These are phyloP conservation scores for Nephelium lappaceum DNA, from an alignment of 345 rosid genomes.

Conservation along the genomic window DNA sequence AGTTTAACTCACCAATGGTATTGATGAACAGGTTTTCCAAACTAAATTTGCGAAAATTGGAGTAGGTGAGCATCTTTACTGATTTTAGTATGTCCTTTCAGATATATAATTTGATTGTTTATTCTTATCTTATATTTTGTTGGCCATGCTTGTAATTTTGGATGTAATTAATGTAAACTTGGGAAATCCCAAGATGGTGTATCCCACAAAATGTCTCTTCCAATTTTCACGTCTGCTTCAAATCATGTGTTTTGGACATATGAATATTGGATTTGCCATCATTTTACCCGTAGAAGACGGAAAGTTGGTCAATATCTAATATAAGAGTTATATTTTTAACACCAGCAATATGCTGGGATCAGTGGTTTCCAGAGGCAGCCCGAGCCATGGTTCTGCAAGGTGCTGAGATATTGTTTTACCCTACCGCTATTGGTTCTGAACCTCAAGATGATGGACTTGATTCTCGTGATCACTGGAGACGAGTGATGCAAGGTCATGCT, in stretches of 20 bases:
- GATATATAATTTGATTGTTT: not conserved
- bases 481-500: conserved; percentile 99
- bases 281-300: not conserved
- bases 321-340: conserved; percentile 11
- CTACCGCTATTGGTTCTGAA: conserved; percentile 94
- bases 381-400: conserved; percentile 88
- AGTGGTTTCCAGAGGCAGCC: conserved; percentile 97
- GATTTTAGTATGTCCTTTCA: not conserved
- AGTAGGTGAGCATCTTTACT: conserved; percentile 58
- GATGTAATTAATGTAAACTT: not conserved
- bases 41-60: conserved; percentile 92
- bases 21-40: conserved; percentile 69
- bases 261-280: not conserved
- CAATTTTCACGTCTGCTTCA: not conserved
- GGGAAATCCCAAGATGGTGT: conserved; percentile 5
- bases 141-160: not conserved
- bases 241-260: not conserved
- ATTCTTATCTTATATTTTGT: not conserved
- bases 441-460: conserved; percentile 94
- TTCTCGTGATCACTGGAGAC: conserved; percentile 89
- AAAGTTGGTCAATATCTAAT: not conserved
- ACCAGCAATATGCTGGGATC: conserved; percentile 95
- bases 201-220: not conserved
- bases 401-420: conserved; percentile 88
- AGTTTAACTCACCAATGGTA: conserved; percentile 18